These are phyloP conservation scores for Grammothele lineata DNA, from an alignment of 768 basidiomycete species.

Conservation along the genomic window DNA sequence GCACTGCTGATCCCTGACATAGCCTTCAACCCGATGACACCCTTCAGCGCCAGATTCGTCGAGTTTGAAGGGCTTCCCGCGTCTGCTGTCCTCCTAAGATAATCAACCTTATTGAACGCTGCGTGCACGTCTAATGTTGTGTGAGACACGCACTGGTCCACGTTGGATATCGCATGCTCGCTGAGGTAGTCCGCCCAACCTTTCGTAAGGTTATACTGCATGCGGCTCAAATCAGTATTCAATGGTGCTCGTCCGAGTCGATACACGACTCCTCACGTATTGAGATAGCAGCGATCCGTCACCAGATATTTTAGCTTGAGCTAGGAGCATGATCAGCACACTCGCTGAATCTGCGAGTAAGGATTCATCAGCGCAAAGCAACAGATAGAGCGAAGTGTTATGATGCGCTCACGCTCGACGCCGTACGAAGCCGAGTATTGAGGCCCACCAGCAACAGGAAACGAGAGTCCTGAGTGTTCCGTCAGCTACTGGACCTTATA, in stretches of 20 bases:
- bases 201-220: too few species aligned
- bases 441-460: too few species aligned
- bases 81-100: too few species aligned
- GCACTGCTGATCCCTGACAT: neutral
- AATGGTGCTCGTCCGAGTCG: slow-evolving; percentile 12
- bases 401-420: slow-evolving; percentile 10
- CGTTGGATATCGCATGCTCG: neutral
- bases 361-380: too few species aligned
- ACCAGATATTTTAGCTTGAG: slow-evolving; percentile 24
- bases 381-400: too few species aligned
- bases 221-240: too few species aligned
- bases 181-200: slow-evolving; percentile 18
- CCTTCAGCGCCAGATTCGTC: slow-evolving; percentile 66
- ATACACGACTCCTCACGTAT: neutral
- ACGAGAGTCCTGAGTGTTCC: too few species aligned
- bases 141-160: neutral
- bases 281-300: slow-evolving; percentile 18
- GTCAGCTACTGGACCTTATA: neutral
- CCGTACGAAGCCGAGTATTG: too few species aligned
- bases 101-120: too few species aligned
- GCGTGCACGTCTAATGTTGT: too few species aligned
- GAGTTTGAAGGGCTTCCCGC: slow-evolving; percentile 38
- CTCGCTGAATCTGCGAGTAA: slow-evolving; percentile 26
- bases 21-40: slow-evolving; percentile 35
- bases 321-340: slow-evolving; percentile 21